These are phyloP conservation scores for Camellia sinensis DNA, from an alignment of 148 eudicot genomes.

Conservation along the genomic window DNA sequence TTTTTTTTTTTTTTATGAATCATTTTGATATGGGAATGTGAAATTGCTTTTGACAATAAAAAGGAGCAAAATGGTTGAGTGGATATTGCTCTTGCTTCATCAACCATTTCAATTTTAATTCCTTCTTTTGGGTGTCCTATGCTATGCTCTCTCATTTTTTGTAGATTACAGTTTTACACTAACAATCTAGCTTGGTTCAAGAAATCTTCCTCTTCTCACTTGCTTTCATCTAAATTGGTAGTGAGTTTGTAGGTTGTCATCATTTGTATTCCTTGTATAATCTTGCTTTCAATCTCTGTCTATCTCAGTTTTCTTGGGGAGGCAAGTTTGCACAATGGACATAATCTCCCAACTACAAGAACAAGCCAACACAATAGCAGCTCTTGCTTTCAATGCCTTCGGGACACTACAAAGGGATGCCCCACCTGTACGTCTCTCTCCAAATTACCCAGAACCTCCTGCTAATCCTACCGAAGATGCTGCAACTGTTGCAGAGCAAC, in stretches of 20 bases:
- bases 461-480: slow-evolving; percentile 46
- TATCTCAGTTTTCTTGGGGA: neutral
- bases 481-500: slow-evolving; percentile 53
- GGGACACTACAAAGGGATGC: slow-evolving; percentile 94
- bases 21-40: neutral
- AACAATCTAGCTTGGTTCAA: neutral
- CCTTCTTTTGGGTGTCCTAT: neutral
- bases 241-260: neutral
- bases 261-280: neutral
- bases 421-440: slow-evolving; percentile 82
- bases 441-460: slow-evolving; percentile 88
- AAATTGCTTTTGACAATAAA: neutral
- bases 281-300: neutral
- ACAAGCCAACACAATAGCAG: slow-evolving; percentile 68
- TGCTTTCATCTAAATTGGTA: neutral
- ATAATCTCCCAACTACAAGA: slow-evolving; percentile 94
- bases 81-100: neutral
- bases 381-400: slow-evolving; percentile 73
- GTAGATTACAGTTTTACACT: neutral
- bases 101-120: neutral
- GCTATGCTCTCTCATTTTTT: neutral
- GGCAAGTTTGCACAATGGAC: slow-evolving; percentile 48
- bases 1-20: too few species aligned
- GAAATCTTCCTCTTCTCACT: neutral
- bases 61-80: neutral